A percentile compares a stretch with the other conserved stretches of the same genome.
Conservation (phyloP, 148 eudicot genomes). For the Suaeda aralocaspica region DNA sequence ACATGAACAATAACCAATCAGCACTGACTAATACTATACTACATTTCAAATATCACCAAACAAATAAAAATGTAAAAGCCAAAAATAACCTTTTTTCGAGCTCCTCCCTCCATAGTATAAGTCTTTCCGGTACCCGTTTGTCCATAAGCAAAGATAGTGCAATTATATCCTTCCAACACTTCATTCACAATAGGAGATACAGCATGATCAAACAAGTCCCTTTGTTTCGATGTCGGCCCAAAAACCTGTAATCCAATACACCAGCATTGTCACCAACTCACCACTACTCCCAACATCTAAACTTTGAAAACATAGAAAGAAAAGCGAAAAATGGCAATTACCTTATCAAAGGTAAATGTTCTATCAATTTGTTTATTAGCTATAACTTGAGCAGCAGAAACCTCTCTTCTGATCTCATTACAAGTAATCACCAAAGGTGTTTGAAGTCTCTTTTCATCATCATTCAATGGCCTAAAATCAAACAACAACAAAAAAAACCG, state of each 20-base stretch:
- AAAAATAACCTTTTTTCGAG: constrained; percentile 70
- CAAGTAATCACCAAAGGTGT: constrained; percentile 82
- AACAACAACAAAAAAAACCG: constrained; percentile 4
- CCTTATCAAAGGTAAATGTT: constrained; percentile 88
- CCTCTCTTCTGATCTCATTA: constrained; percentile 83
- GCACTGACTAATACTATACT: no score
- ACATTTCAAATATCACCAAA: not conserved
- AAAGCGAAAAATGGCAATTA: constrained; percentile 26
- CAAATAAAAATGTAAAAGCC: not conserved
- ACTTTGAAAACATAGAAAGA: not conserved
- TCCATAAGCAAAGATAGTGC: constrained; percentile 98
- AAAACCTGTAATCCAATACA: constrained; percentile 55
- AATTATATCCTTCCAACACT: constrained; percentile 96
- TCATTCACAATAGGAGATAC: constrained; percentile 85
- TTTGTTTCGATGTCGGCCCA: constrained; percentile 84
- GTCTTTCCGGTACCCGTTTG: constrained; percentile 99
- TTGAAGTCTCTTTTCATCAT: constrained; percentile 69
- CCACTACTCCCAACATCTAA: no score
- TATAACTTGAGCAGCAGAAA: constrained; percentile 77
- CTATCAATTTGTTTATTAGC: constrained; percentile 98
- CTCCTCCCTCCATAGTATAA: constrained; percentile 99
- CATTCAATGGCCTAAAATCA: constrained; percentile 83
- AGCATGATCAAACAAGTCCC: constrained; percentile 84
- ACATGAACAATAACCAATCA: constrained; percentile 7
- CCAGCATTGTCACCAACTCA: constrained; percentile 9